Percentiles rank a stretch among this genome's conserved stretches.
phyloP scores from a whole-genome alignment of 768 basidiomycete genomes.

The Phaeotremella skinneri region DNA sequence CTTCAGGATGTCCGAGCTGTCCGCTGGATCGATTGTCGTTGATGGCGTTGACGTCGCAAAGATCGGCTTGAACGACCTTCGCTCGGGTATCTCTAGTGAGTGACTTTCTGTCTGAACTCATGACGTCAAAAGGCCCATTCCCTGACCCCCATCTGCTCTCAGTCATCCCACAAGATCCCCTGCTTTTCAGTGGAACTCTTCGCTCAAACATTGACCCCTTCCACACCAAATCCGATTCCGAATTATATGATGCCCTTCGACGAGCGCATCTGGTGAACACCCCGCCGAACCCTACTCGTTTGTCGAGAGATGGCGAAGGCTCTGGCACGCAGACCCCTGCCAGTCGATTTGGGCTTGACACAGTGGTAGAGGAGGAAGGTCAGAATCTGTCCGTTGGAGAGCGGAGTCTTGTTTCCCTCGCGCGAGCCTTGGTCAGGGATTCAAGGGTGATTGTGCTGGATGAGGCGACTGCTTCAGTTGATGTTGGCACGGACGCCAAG shows the following conservation, averaged over 20 bases:
- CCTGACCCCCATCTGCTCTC: not conserved
- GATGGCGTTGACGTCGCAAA: slow-evolving; percentile 81
- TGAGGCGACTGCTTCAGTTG: slow-evolving; percentile 87
- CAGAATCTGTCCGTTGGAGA: slow-evolving; percentile 71
- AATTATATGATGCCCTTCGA: slow-evolving; percentile 82
- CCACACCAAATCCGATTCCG: slow-evolving; percentile 71
- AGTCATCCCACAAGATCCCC: slow-evolving; percentile 76
- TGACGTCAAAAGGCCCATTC: not conserved
- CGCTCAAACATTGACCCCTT: slow-evolving; percentile 90
- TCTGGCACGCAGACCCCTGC: slow-evolving; percentile 54
- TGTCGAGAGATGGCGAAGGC: not conserved
- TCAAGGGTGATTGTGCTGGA: slow-evolving; percentile 66
- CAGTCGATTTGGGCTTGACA: slow-evolving; percentile 75
- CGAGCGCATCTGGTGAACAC: slow-evolving; percentile 69
- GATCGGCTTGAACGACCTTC: slow-evolving; percentile 71
- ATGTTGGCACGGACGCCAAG: slow-evolving; percentile 83
- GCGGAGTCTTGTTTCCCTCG: slow-evolving; percentile 80
- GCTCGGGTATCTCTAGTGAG: slow-evolving; percentile 37
- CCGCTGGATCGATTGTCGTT: slow-evolving; percentile 69
- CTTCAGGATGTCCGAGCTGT: slow-evolving; percentile 77
- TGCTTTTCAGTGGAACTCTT: slow-evolving; percentile 53
- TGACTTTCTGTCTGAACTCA: not conserved
- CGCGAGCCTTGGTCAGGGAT: slow-evolving; percentile 83
- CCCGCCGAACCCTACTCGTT: not conserved
- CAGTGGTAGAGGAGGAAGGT: slow-evolving; percentile 80